Evolutionary conservation across 345 rosid genomes (phyloP).

Genomic region (Excoecaria cochinchinensis): DNA sequence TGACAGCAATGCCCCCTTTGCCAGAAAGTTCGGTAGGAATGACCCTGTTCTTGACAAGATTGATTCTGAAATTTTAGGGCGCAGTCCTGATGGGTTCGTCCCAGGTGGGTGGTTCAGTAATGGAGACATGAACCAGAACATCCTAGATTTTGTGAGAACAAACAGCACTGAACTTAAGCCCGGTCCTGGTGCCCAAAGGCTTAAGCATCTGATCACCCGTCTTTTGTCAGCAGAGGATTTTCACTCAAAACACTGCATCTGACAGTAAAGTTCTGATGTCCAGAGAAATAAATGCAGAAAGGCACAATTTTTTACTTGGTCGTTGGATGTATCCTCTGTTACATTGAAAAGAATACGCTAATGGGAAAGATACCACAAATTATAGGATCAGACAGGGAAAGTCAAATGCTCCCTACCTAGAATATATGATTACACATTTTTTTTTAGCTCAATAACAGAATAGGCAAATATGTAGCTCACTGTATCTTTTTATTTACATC

Average conservation of each 20-base stretch:
- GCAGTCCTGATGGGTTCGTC: slow-evolving; percentile 50
- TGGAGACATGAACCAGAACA: slow-evolving; percentile 22
- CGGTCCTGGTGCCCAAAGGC: slow-evolving; percentile 68
- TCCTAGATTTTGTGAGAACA: slow-evolving; percentile 11
- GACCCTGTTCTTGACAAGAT: slow-evolving; percentile 70
- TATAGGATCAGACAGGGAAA: slow-evolving; percentile 16
- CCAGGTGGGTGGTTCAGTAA: slow-evolving; percentile 64
- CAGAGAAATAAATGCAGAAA: not conserved
- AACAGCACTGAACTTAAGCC: slow-evolving; percentile 55
- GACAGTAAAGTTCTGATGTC: slow-evolving; percentile 7
- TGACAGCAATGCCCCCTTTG: slow-evolving; percentile 77
- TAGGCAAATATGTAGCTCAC: slow-evolving; percentile 2
- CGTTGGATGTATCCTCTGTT: not conserved
- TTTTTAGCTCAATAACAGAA: slow-evolving; percentile 7
- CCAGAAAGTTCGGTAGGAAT: slow-evolving; percentile 65
- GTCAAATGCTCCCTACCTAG: not conserved
- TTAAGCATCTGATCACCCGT: slow-evolving; percentile 48
- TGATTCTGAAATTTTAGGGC: slow-evolving; percentile 70
- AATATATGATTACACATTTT: slow-evolving; percentile 6
- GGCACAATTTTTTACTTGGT: not conserved
- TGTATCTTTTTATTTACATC: slow-evolving; percentile 12
- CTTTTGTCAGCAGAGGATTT: slow-evolving; percentile 58
- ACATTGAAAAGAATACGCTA: not conserved
- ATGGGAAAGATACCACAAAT: not conserved
- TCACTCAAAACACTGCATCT: slow-evolving; percentile 52